Evolutionary conservation across 495 filamentous ascomycete species (phyloP).

Genomic region (Penicillium coffeae): DNA sequence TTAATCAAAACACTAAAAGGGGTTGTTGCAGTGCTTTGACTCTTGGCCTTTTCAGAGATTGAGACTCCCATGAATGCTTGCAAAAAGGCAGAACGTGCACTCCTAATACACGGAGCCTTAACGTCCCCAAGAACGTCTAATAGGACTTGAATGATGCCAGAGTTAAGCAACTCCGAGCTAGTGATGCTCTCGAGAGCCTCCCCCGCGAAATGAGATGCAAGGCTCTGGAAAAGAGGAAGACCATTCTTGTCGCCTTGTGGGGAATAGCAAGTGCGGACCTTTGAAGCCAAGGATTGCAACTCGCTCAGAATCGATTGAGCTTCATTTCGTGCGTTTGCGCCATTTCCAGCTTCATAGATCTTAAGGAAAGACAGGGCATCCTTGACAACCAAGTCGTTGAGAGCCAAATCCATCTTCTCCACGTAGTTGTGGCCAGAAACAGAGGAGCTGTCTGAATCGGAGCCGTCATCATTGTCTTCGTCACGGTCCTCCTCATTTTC

Average conservation of each 20-base stretch:
- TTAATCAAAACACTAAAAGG: constrained; percentile 88
- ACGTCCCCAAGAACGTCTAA: constrained; percentile 75
- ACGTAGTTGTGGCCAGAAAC: constrained; percentile 43
- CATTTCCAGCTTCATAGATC: constrained; percentile 71
- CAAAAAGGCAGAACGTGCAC: constrained; percentile 78
- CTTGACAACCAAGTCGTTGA: constrained; percentile 69
- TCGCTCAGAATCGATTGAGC: constrained; percentile 70
- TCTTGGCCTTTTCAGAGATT: constrained; percentile 58
- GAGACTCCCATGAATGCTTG: constrained; percentile 88
- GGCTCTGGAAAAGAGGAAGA: constrained; percentile 62
- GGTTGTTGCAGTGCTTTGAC: constrained; percentile 63
- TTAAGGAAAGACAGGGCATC: constrained; percentile 80
- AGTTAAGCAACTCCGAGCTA: constrained; percentile 91
- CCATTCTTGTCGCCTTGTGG: constrained; percentile 47
- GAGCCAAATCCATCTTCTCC: constrained; percentile 52
- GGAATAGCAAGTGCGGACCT: constrained; percentile 67
- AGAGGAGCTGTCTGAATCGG: constrained; percentile 64
- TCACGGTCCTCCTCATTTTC: constrained; percentile 60
- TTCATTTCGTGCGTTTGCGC: constrained; percentile 68
- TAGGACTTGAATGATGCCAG: constrained; percentile 79
- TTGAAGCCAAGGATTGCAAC: constrained; percentile 64
- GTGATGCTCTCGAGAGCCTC: constrained; percentile 89
- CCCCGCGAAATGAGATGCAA: constrained; percentile 86
- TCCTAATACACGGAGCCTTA: constrained; percentile 32
- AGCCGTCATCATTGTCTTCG: constrained; percentile 60